Conservation (phyloP, 1,139 yeast species). For the Nakaseomyces uthaithaninus region DNA sequence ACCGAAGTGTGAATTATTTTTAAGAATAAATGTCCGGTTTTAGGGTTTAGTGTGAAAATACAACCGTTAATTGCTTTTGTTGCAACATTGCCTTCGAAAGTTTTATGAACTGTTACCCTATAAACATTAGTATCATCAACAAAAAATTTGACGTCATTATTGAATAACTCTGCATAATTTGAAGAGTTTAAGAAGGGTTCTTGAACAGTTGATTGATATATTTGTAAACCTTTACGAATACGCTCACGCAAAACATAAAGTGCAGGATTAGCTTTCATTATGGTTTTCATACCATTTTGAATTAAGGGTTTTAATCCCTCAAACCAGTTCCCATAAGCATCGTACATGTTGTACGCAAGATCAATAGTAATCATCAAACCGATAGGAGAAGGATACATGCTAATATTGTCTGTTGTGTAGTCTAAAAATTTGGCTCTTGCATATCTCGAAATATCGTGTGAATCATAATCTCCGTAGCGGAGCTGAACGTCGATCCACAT, state of each 20-base stretch:
- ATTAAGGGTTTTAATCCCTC: constrained; percentile 85
- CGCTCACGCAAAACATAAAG: constrained; percentile 86
- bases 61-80: constrained; percentile 95
- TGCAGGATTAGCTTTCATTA: constrained; percentile 94
- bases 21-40: constrained; percentile 79
- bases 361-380: constrained; percentile 89
- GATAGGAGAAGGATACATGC: constrained; percentile 87
- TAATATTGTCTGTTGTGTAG: constrained; percentile 79
- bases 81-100: constrained; percentile 87
- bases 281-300: constrained; percentile 87
- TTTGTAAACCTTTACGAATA: constrained; percentile 84
- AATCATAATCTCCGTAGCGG: constrained; percentile 94
- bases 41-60: constrained; percentile 80
- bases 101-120: constrained; percentile 86
- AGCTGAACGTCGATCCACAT: constrained; percentile 95
- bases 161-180: constrained; percentile 84
- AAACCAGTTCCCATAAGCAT: constrained; percentile 96
- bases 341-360: constrained; percentile 91
- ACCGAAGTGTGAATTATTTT: constrained; percentile 89
- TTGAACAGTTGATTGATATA: constrained; percentile 89
- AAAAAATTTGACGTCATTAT: constrained; percentile 72
- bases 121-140: constrained; percentile 92
- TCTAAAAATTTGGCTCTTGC: constrained; percentile 89
- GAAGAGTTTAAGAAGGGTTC: constrained; percentile 85
- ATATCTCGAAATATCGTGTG: constrained; percentile 92